Percentiles rank a stretch among this genome's conserved stretches.
Evolutionary conservation across 2,329 filamentous ascomycete species (phyloP).

Genomic region (Colletotrichum lindemuthianum): DNA sequence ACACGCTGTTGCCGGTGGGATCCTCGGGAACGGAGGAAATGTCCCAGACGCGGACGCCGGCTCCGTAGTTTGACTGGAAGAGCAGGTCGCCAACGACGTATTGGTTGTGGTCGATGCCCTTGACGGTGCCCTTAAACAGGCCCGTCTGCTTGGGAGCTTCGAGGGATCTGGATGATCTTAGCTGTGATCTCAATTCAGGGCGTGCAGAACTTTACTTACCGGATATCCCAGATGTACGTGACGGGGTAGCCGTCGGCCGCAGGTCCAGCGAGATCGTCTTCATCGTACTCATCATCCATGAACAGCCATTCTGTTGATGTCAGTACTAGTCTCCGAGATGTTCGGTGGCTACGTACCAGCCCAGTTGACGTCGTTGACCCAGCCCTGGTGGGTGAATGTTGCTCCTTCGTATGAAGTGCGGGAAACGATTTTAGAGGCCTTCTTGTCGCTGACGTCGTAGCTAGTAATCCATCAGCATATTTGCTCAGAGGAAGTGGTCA

Average conservation of each 20-base stretch:
- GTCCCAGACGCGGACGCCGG: conserved; percentile 51
- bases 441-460: conserved; percentile 62
- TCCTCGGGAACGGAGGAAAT: conserved; percentile 44
- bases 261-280: conserved; percentile 49
- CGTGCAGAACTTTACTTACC: no score
- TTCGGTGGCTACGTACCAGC: conserved; percentile 37
- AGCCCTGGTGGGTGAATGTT: conserved; percentile 67
- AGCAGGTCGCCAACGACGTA: conserved; percentile 52
- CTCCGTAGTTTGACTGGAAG: conserved; percentile 59
- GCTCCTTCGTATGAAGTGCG: conserved; percentile 65
- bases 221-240: conserved; percentile 61
- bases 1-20: conserved; percentile 51
- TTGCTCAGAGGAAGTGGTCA: no score
- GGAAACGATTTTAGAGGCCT: conserved; percentile 57
- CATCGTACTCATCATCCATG: conserved; percentile 62
- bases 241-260: conserved; percentile 55
- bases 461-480: conserved; percentile 15
- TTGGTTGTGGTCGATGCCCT: conserved; percentile 57
- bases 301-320: conserved; percentile 45
- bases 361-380: conserved; percentile 56
- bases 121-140: conserved; percentile 48
- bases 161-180: conserved; percentile 41
- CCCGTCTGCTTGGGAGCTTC: conserved; percentile 54
- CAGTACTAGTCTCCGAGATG: neutral
- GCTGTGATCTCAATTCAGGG: no score